phyloP scores from a whole-genome alignment of 2,329 filamentous ascomycete species.

The Phialophora macrospora region DNA sequence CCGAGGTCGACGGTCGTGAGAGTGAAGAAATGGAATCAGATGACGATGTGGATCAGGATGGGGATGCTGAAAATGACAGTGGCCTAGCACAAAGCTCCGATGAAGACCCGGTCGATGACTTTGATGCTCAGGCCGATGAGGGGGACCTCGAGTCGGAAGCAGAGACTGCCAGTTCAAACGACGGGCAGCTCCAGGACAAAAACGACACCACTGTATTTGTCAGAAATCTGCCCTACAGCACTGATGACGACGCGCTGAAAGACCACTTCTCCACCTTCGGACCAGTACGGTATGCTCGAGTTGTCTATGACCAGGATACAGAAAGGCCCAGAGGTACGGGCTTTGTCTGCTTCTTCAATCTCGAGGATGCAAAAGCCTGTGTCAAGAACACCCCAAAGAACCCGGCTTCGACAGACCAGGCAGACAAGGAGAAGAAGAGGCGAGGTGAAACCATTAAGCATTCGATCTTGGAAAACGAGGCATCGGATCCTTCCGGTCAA shows the following conservation, averaged over 20 bases:
- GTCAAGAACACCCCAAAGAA: conserved; percentile 72
- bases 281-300: conserved; percentile 82
- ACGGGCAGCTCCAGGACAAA: conserved; percentile 50
- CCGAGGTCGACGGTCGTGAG: neutral
- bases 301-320: conserved; percentile 84
- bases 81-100: conserved; percentile 46
- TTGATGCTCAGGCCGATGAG: conserved; percentile 48
- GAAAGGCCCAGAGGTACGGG: conserved; percentile 88
- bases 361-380: conserved; percentile 75
- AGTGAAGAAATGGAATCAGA: neutral
- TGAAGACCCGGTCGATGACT: conserved; percentile 50
- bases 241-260: conserved; percentile 79
- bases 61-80: neutral
- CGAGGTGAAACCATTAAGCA: conserved; percentile 62
- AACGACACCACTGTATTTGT: conserved; percentile 76
- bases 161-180: conserved; percentile 44
- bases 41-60: conserved; percentile 56
- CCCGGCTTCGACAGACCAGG: conserved; percentile 50
- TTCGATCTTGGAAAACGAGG: conserved; percentile 87
- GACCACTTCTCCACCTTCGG: conserved; percentile 89
- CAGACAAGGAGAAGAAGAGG: conserved; percentile 47
- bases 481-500: conserved; percentile 75
- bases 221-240: conserved; percentile 90
- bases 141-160: conserved; percentile 51
- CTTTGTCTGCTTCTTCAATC: conserved; percentile 89